phyloP scores from a whole-genome alignment of 306 rosid species.

The Luffa acutangula region DNA sequence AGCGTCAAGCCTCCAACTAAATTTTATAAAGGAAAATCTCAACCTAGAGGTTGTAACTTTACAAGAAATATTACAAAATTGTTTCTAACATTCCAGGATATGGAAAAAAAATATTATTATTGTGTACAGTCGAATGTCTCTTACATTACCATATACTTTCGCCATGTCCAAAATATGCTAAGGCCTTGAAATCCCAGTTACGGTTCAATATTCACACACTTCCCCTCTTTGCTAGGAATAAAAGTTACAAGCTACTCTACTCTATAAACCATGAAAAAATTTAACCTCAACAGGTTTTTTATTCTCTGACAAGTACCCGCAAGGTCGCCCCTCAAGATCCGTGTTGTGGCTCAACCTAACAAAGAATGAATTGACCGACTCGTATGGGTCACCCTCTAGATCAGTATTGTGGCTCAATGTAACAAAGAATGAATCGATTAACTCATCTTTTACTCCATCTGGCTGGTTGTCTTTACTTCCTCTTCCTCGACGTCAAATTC shows the following conservation, averaged over 20 bases:
- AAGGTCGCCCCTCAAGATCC: not conserved
- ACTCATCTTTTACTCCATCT: slow-evolving; percentile 27
- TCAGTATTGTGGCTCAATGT: not conserved
- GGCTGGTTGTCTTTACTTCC: slow-evolving; percentile 40
- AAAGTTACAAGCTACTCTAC: not conserved
- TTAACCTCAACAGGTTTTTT: not conserved
- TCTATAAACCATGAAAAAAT: not conserved
- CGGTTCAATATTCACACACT: not conserved
- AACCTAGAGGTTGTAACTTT: not conserved
- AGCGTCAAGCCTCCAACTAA: not conserved
- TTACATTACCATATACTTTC: not conserved
- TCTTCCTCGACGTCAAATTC: slow-evolving; percentile 67
- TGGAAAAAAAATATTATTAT: not conserved
- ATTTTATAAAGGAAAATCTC: not conserved
- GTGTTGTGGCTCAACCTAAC: not conserved
- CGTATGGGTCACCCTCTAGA: not conserved
- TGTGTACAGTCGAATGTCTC: not conserved
- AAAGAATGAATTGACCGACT: not conserved
- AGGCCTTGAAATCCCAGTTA: not conserved
- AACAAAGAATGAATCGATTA: not conserved
- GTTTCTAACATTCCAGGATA: not conserved
- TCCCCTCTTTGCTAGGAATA: not conserved
- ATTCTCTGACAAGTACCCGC: not conserved
- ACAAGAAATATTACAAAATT: not conserved
- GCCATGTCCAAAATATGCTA: not conserved